These are phyloP conservation scores for Umbilicaria muhlenbergii DNA, from an alignment of 495 filamentous ascomycete genomes.

Conservation along the genomic window DNA sequence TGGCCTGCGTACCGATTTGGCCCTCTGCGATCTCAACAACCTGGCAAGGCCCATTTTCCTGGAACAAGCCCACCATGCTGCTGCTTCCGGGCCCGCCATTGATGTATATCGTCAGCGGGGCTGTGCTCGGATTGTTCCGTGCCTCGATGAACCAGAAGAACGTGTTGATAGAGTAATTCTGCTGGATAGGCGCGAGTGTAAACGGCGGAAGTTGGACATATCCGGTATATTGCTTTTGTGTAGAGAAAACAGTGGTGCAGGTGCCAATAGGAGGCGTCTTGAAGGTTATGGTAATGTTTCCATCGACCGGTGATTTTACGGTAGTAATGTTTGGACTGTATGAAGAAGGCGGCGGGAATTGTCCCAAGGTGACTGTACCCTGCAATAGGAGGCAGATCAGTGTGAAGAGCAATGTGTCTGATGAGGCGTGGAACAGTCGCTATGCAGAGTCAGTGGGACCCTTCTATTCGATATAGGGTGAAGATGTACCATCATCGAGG, in stretches of 20 bases:
- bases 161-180: constrained; percentile 53
- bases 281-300: constrained; percentile 43
- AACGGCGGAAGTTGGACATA: constrained; percentile 32
- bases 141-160: constrained; percentile 69
- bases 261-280: constrained; percentile 36
- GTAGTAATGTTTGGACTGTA: constrained; percentile 18
- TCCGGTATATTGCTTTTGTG: constrained; percentile 33
- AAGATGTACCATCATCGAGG: no score
- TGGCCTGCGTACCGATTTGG: constrained; percentile 15
- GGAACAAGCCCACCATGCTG: constrained; percentile 46
- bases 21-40: constrained; percentile 46
- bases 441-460: no score
- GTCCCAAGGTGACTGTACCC: background rate
- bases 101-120: constrained; percentile 43
- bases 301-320: constrained; percentile 38
- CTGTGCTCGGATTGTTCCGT: constrained; percentile 37
- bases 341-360: constrained; percentile 6
- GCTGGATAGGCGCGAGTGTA: constrained; percentile 27
- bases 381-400: constrained; percentile 1
- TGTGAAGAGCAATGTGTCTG: no score
- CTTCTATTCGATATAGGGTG: no score
- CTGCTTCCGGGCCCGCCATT: constrained; percentile 41
- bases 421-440: no score
- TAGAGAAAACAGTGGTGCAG: constrained; percentile 38
- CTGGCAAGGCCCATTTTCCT: constrained; percentile 46